Evolutionary conservation across 495 filamentous ascomycete genomes (phyloP).

Genomic region (Diplogelasinospora grovesii): DNA sequence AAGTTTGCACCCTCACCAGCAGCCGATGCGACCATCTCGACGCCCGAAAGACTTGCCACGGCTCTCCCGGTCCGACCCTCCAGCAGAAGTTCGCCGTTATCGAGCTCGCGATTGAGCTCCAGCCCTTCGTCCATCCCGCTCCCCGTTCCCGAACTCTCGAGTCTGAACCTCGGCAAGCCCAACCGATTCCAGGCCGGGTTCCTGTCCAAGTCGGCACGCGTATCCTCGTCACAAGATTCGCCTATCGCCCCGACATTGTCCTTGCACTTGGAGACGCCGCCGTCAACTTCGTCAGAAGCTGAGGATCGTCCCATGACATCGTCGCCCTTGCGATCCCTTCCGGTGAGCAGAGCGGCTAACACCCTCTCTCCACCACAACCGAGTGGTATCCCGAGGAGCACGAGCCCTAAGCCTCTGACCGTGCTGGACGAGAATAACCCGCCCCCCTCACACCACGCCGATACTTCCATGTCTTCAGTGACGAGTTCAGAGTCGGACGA

Average conservation of each 20-base stretch:
- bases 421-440: constrained; percentile 37
- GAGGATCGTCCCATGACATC: constrained; percentile 65
- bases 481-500: constrained; percentile 42
- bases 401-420: constrained; percentile 12
- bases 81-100: no score
- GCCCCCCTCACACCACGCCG: constrained; percentile 8
- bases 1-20: constrained; percentile 46
- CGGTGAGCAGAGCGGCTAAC: constrained; percentile 34
- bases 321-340: constrained; percentile 37
- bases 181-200: constrained; percentile 90
- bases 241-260: constrained; percentile 58
- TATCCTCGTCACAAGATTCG: no score
- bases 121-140: constrained; percentile 58
- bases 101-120: no score
- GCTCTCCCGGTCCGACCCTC: no score
- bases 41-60: constrained; percentile 22
- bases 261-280: constrained; percentile 54
- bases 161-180: constrained; percentile 47
- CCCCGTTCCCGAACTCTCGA: constrained; percentile 37
- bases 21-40: constrained; percentile 32
- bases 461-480: constrained; percentile 9
- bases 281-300: constrained; percentile 51
- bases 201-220: constrained; percentile 59
- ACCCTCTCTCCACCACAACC: constrained; percentile 33
- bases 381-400: no score